Evolutionary conservation across 78 protist genomes (phyloP).

Genomic region (Dictyostelium firmibasis): DNA sequence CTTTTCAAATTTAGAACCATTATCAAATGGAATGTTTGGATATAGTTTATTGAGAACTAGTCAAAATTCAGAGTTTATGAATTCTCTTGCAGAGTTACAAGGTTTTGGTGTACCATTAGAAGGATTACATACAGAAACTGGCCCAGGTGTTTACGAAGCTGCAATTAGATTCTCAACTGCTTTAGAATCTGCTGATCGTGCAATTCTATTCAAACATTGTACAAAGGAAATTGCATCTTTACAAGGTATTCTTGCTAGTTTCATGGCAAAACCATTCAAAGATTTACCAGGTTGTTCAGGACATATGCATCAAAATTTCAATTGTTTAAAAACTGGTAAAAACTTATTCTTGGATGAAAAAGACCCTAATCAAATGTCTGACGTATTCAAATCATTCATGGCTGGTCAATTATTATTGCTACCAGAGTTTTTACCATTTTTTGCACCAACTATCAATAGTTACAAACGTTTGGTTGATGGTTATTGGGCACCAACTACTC

Average conservation of each 20-base stretch:
- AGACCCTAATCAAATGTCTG: constrained; percentile 44
- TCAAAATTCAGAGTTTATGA: constrained; percentile 27
- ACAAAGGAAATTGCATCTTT: constrained; percentile 59
- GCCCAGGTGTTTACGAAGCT: constrained; percentile 83
- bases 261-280: constrained; percentile 73
- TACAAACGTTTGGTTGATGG: constrained; percentile 82
- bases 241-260: constrained; percentile 62
- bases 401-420: constrained; percentile 75
- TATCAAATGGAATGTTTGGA: constrained; percentile 82
- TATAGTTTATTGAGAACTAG: constrained; percentile 52
- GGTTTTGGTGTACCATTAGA: constrained; percentile 74
- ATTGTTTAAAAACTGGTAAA: neutral
- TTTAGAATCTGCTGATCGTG: constrained; percentile 74
- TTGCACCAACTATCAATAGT: constrained; percentile 80
- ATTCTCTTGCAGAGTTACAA: constrained; percentile 13
- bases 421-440: constrained; percentile 81
- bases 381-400: constrained; percentile 45
- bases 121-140: constrained; percentile 82
- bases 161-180: constrained; percentile 74
- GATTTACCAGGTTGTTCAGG: constrained; percentile 79
- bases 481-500: constrained; percentile 83
- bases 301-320: constrained; percentile 79
- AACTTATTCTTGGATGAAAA: constrained; percentile 33
- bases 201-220: constrained; percentile 66
- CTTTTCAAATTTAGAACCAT: constrained; percentile 31